Evolutionary conservation across 148 eudicot genomes (phyloP).

Genomic region (Vaccinium corymbosum): DNA sequence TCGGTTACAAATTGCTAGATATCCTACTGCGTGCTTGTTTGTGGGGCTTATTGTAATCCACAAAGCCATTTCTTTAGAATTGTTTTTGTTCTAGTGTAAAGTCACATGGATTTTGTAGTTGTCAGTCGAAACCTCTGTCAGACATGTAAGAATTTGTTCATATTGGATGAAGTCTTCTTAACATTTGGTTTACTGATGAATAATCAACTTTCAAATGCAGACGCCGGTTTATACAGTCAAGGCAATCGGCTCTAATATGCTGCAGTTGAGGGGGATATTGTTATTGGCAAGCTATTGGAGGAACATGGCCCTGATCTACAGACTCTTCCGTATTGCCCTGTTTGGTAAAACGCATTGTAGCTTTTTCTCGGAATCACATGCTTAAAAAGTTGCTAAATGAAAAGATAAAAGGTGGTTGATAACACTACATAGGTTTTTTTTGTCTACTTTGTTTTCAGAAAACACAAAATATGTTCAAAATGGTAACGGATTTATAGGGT

Average conservation of each 20-base stretch:
- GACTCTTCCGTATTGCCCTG: background rate
- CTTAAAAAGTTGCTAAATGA: background rate
- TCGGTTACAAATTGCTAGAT: background rate
- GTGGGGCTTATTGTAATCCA: background rate
- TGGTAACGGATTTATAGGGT: too few relatives aligned
- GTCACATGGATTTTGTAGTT: background rate
- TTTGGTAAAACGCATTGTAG: background rate
- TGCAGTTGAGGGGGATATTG: too few relatives aligned
- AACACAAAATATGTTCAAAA: background rate
- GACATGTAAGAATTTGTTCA: too few relatives aligned
- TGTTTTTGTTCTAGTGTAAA: background rate
- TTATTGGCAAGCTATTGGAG: too few relatives aligned
- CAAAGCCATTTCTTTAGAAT: background rate
- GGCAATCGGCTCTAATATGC: too few relatives aligned
- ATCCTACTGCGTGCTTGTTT: background rate
- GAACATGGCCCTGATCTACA: conserved; percentile 54
- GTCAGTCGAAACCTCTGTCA: conserved; percentile 6
- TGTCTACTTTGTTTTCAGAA: background rate
- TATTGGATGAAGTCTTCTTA: too few relatives aligned
- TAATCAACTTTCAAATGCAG: too few relatives aligned
- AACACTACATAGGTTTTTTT: background rate
- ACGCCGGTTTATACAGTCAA: too few relatives aligned
- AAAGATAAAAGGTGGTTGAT: background rate
- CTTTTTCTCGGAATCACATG: background rate
- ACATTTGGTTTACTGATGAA: too few relatives aligned